A percentile compares a stretch with the other conserved stretches of the same genome.
These are phyloP conservation scores for Eutrema japonicum DNA, from an alignment of 345 rosid genomes.

Conservation along the genomic window DNA sequence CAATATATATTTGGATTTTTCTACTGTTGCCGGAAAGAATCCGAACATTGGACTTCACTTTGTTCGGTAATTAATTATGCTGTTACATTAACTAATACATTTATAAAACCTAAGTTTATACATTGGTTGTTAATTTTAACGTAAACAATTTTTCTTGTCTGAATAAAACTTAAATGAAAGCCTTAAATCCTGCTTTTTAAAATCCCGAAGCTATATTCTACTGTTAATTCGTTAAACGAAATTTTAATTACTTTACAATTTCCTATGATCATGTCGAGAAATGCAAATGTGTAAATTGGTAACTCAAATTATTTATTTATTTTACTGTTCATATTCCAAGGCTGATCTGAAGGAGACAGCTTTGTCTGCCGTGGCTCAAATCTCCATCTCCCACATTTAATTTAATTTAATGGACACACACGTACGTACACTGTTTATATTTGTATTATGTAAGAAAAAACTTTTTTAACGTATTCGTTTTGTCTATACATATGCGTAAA, in stretches of 20 bases:
- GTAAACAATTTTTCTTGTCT: constrained; percentile 25
- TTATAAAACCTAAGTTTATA: constrained; percentile 36
- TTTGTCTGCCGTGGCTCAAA: constrained; percentile 48
- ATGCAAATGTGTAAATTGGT: constrained; percentile 33
- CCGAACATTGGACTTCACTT: constrained; percentile 42
- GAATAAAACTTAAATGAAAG: constrained; percentile 3
- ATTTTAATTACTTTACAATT: constrained; percentile 30
- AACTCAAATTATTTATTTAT: constrained; percentile 19
- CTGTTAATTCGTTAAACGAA: not conserved
- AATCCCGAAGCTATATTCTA: constrained; percentile 42
- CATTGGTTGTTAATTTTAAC: constrained; percentile 27
- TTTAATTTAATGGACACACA: constrained; percentile 36
- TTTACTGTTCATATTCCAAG: constrained; percentile 43
- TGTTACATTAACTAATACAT: constrained; percentile 31
- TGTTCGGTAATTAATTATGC: constrained; percentile 39
- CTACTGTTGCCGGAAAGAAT: constrained; percentile 37
- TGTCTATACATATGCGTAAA: constrained; percentile 30
- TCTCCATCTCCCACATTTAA: constrained; percentile 41
- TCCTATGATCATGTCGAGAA: constrained; percentile 44
- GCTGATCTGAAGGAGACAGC: constrained; percentile 48
- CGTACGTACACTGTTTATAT: constrained; percentile 36
- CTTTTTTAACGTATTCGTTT: constrained; percentile 37
- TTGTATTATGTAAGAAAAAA: not conserved
- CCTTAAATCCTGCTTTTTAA: constrained; percentile 34
- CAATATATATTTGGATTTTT: constrained; percentile 22